These are phyloP conservation scores for Cryptococcus sp. DNA, from an alignment of 1,284 basidiomycete genomes.

Conservation along the genomic window DNA sequence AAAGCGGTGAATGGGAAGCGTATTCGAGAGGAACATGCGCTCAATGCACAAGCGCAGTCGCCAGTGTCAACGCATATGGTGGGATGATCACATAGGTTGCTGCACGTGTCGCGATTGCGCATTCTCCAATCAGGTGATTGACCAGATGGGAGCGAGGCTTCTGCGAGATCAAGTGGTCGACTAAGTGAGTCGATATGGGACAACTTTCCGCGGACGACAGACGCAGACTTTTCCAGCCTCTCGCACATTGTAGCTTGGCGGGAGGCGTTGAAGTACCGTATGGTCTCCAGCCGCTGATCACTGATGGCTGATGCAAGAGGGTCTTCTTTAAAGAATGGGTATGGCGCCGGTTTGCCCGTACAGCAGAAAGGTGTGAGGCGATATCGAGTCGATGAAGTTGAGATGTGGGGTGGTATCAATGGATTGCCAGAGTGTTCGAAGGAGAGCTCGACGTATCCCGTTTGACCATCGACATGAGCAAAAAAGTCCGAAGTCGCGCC, in stretches of 20 bases:
- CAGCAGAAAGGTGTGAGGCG: constrained; percentile 38
- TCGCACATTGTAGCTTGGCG: constrained; percentile 23
- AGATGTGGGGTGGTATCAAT: constrained; percentile 4
- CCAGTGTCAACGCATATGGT: constrained; percentile 42
- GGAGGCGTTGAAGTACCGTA: constrained; percentile 24
- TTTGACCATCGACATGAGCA: constrained; percentile 12
- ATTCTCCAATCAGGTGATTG: constrained; percentile 28
- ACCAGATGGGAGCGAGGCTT: constrained; percentile 20
- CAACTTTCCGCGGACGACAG: constrained; percentile 15
- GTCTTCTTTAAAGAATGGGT: constrained; percentile 40
- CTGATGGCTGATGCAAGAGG: constrained; percentile 30
- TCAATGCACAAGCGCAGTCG: constrained; percentile 34
- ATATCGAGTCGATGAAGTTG: neutral
- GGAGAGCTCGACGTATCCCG: constrained; percentile 17
- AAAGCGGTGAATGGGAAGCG: constrained; percentile 33
- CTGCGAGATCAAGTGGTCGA: constrained; percentile 7
- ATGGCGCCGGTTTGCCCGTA: constrained; percentile 22
- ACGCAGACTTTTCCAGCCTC: constrained; percentile 14
- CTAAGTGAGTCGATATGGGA: constrained; percentile 8
- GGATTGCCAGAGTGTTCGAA: constrained; percentile 3
- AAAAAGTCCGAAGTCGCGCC: constrained; percentile 9
- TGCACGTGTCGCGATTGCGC: constrained; percentile 24
- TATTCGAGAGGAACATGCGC: constrained; percentile 19
- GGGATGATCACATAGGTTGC: constrained; percentile 41
- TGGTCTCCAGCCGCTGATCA: constrained; percentile 15